Percentiles rank a stretch among this genome's conserved stretches.
phyloP scores from a whole-genome alignment of 1,284 basidiomycete genomes.

The Earliella scabrosa region DNA sequence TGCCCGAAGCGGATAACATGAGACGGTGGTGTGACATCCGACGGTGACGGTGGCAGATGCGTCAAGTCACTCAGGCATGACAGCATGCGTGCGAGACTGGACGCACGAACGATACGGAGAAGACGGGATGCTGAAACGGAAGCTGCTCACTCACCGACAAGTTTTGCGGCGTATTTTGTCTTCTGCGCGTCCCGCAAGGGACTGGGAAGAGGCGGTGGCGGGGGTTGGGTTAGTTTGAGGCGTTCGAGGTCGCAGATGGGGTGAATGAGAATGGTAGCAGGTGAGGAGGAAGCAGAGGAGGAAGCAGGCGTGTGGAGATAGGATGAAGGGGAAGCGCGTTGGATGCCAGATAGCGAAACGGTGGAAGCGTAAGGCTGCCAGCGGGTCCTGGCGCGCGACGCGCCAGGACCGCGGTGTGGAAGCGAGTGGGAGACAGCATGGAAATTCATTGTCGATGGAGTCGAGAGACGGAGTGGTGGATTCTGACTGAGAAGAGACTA shows the following conservation, averaged over 20 bases:
- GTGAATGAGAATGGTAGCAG: conserved; percentile 35
- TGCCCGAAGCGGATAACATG: conserved; percentile 24
- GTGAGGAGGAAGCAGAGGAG: conserved; percentile 54
- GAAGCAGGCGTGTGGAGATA: conserved; percentile 67
- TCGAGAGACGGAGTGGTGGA: conserved; percentile 28
- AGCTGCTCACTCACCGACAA: conserved; percentile 61
- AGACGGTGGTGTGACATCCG: conserved; percentile 9
- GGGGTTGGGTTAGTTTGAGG: conserved; percentile 33
- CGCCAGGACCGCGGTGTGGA: conserved; percentile 69
- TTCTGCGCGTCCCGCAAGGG: conserved; percentile 53
- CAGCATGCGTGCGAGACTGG: not conserved
- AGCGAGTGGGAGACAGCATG: conserved; percentile 64
- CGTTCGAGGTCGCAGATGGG: conserved; percentile 44
- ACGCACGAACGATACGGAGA: conserved; percentile 10
- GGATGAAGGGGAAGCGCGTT: conserved; percentile 44
- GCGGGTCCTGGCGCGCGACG: conserved; percentile 64
- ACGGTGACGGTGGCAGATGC: conserved; percentile 3
- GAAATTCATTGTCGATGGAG: conserved; percentile 39
- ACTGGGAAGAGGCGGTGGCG: conserved; percentile 38
- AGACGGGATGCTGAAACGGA: conserved; percentile 1
- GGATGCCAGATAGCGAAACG: conserved; percentile 35
- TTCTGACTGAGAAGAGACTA: conserved; percentile 20
- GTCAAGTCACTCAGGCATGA: conserved; percentile 6
- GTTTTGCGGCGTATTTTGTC: conserved; percentile 63
- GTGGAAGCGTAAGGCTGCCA: conserved; percentile 73